A percentile compares a stretch with the other conserved stretches of the same genome.
These are phyloP conservation scores for Calocera cornea DNA, from an alignment of 768 basidiomycete species.

Conservation along the genomic window DNA sequence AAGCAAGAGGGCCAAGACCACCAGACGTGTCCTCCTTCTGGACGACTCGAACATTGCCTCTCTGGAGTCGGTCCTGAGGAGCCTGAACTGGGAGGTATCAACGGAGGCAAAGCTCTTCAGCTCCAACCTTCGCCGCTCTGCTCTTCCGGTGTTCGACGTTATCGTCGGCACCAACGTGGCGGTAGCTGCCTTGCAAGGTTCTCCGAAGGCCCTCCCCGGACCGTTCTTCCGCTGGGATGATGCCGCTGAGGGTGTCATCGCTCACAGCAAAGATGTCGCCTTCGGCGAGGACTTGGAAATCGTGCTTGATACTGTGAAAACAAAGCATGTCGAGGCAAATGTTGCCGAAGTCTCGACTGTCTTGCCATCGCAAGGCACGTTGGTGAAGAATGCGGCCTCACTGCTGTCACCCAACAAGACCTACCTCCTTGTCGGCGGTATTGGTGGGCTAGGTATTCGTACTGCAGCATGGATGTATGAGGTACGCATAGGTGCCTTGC, in stretches of 20 bases:
- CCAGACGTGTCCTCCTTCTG: not conserved
- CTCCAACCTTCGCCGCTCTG: not conserved
- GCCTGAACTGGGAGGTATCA: not conserved
- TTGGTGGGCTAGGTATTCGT: conserved; percentile 28
- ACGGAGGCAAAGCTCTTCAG: not conserved
- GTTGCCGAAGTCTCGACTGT: not conserved
- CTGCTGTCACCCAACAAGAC: conserved; percentile 23
- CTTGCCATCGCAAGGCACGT: not conserved
- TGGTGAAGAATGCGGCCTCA: conserved; percentile 13
- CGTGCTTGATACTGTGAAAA: not conserved
- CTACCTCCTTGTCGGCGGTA: conserved; percentile 31
- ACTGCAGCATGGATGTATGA: conserved; percentile 33
- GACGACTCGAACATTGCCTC: not conserved
- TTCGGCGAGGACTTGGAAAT: not conserved
- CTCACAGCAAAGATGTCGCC: not conserved
- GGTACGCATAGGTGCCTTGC: conserved; percentile 17
- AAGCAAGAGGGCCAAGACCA: not conserved
- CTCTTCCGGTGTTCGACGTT: not conserved
- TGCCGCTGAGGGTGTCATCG: not conserved
- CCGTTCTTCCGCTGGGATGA: not conserved
- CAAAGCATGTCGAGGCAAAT: not conserved
- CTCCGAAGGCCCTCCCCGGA: not conserved
- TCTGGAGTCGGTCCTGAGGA: not conserved
- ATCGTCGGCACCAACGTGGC: not conserved
- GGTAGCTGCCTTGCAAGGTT: not conserved